Evolutionary conservation across 2,329 filamentous ascomycete genomes (phyloP), one percentile per base, ranked within the genome.

Genomic region (Microsporum canis): DNA sequence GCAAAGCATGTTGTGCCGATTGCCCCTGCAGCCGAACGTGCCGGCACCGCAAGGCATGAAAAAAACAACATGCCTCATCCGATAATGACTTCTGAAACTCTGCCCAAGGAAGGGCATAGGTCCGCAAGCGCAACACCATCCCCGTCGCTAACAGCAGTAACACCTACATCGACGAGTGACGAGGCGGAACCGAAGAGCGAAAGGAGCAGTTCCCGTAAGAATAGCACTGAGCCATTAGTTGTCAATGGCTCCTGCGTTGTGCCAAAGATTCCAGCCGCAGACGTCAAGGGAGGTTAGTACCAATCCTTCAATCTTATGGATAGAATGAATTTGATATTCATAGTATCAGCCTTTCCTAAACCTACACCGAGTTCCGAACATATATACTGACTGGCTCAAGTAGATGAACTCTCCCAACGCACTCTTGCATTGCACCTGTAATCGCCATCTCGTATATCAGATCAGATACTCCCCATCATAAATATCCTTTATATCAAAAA

Each of bases 241-340:
- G 68, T 73, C 6, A 73, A 73, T 60, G 71, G 71, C 23, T 73
- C 71, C 23, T 67, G 67, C 10, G 60, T 66, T 27, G 67, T 69
- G 23, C 60, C 62, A 36, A 66, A 65, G 27, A 64, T 64, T 12
- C 62, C 58, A 8, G 39, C 23, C 56, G 29, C 56, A 57, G 39
- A 36, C 2, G 56, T 43, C 5, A 36, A 57, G 56, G 29, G 29
- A 57, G 39, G 56, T 57, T 17, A 39, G 56, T 57, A 39, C n/a
- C 14, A n/a, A 34, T 55, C 49, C 31, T 31, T 10, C 34, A 36
- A 5, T 10, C 34, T 5, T n/a, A 41, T 31, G 6, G 14, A 12
- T 31, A 31, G 29, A 49, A 49, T 45, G 17, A 2, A 29, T 27
- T 49, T 14, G 33, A 55, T 55, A 55, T 55, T 7, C 5, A 12